A percentile compares a stretch with the other conserved stretches of the same genome.
phyloP scores from a whole-genome alignment of 331 rosid species.

The Arachis monticola region DNA sequence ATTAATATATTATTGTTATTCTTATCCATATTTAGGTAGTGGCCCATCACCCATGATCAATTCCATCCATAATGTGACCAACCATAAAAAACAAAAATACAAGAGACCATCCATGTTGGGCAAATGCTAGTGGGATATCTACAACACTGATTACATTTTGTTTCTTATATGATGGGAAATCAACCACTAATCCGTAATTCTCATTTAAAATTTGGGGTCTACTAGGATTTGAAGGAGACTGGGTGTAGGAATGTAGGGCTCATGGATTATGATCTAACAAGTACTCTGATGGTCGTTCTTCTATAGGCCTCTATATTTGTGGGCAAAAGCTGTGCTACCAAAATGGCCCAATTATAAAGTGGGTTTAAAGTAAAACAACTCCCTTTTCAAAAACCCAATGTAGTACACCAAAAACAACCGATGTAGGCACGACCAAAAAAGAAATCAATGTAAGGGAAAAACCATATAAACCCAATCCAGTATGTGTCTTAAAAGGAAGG shows the following conservation, averaged over 20 bases:
- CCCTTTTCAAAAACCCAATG: no score
- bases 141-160: background rate
- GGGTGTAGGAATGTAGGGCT: no score
- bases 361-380: no score
- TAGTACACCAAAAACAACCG: no score
- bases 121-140: constrained; percentile 13
- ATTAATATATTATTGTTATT: background rate
- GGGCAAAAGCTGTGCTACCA: no score
- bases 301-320: background rate
- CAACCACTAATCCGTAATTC: background rate
- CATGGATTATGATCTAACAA: background rate
- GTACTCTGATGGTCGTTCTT: background rate
- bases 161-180: no score
- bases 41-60: background rate
- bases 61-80: background rate
- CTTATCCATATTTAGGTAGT: background rate
- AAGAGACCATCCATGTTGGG: background rate
- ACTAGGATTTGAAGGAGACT: no score
- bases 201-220: background rate
- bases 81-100: background rate
- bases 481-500: no score
- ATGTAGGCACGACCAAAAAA: no score
- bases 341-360: background rate
- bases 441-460: no score
- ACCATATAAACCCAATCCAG: no score